Evolutionary conservation across 2,329 filamentous ascomycete species (phyloP).

Genomic region (Sarocladium kiliense): DNA sequence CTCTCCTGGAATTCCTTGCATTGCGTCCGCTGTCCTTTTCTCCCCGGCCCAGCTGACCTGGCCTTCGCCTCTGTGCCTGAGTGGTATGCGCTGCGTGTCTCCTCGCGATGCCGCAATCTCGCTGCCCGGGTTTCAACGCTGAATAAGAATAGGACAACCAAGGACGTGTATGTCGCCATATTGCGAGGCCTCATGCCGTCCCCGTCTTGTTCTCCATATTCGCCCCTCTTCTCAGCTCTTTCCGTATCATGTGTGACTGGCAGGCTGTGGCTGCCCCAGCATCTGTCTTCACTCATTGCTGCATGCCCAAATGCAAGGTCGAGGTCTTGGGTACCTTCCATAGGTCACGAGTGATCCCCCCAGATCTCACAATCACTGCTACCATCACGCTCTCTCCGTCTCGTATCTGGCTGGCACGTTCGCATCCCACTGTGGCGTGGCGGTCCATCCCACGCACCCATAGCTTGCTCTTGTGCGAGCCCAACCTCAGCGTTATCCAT

Average conservation of each 20-base stretch:
- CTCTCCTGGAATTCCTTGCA: slow-evolving; percentile 6
- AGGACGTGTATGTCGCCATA: neutral
- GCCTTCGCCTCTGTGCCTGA: neutral
- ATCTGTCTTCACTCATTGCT: neutral
- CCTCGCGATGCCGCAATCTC: slow-evolving; percentile 2
- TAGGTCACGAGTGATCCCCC: neutral
- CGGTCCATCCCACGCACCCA: slow-evolving; percentile 4
- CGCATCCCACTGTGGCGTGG: neutral
- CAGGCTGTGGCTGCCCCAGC: neutral
- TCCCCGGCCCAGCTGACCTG: neutral
- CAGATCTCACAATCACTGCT: slow-evolving; percentile 1
- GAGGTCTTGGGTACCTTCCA: too few species aligned
- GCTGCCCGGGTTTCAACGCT: slow-evolving; percentile 1
- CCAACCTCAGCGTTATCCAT: neutral
- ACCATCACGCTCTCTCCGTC: neutral
- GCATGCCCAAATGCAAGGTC: too few species aligned
- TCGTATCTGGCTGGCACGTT: neutral
- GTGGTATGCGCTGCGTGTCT: neutral
- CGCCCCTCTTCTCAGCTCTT: neutral
- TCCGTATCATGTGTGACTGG: neutral
- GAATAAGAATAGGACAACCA: neutral
- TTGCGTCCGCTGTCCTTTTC: neutral
- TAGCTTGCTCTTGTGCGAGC: neutral
- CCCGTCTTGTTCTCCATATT: neutral
- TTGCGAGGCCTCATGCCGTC: neutral